Percentiles rank a stretch among this genome's conserved stretches.
Conservation (phyloP, 371 early-diverging fungal species). For the Blyttiomyces sp. region DNA sequence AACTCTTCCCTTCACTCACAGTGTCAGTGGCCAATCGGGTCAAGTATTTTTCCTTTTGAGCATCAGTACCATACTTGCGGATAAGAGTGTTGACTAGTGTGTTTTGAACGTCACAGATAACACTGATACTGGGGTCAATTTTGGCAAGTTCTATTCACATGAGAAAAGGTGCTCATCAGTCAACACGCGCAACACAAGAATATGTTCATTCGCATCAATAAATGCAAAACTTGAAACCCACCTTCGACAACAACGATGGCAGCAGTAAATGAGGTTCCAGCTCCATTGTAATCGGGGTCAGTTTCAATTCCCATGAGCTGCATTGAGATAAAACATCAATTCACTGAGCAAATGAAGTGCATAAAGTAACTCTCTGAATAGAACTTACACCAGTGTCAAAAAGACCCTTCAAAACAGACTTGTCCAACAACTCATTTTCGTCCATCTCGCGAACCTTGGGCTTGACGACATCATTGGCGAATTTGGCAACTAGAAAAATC, state of each 20-base stretch:
- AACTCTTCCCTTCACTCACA: no score
- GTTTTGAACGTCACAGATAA: constrained; percentile 96
- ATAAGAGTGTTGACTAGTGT: constrained; percentile 95
- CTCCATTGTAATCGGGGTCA: constrained; percentile 73
- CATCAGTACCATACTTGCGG: constrained; percentile 73
- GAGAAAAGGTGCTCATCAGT: no score
- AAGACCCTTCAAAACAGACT: constrained; percentile 69
- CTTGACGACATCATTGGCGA: constrained; percentile 78
- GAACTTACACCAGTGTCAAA: constrained; percentile 76
- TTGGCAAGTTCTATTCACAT: constrained; percentile 89
- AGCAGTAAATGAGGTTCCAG: constrained; percentile 86
- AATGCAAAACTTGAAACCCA: constrained; percentile 9
- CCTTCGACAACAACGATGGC: constrained; percentile 91
- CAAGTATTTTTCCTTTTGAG: constrained; percentile 79
- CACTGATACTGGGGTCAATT: constrained; percentile 91
- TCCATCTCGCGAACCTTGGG: constrained; percentile 94
- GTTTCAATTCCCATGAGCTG: constrained; percentile 97
- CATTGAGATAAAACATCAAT: background rate
- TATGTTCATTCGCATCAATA: no score
- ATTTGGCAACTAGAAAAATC: constrained; percentile 68
- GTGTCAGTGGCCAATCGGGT: constrained; percentile 77
- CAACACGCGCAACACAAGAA: no score
- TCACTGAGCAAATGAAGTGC: background rate
- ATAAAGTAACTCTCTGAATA: background rate
- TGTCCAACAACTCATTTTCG: constrained; percentile 82